Percentiles rank a stretch among this genome's conserved stretches.
Evolutionary conservation across 106 monocot species (phyloP).

Genomic region (Alisma plantagoaquatica): DNA sequence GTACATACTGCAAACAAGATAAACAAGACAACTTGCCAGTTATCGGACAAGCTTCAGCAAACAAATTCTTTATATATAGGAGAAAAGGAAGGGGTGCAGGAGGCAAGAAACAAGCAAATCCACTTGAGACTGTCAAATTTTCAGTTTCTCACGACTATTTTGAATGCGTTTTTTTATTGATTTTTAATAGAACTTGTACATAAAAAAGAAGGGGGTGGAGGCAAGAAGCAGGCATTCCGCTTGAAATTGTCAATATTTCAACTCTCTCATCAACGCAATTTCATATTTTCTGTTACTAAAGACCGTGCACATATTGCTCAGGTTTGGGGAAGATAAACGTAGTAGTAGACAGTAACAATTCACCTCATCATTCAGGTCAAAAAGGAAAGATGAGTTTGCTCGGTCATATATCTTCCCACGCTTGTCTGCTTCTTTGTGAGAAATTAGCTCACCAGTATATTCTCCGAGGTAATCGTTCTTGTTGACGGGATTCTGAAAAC

Average conservation of each 20-base stretch:
- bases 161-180: background rate
- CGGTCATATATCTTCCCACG: slow-evolving; percentile 99
- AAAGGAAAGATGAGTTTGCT: slow-evolving; percentile 95
- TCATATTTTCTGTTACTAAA: no score
- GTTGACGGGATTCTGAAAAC: slow-evolving; percentile 71
- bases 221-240: background rate
- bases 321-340: background rate
- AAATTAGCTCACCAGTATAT: slow-evolving; percentile 94
- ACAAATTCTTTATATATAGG: background rate
- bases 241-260: no score
- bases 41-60: background rate
- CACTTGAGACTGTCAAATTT: no score
- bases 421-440: slow-evolving; percentile 97
- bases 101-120: no score
- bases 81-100: background rate
- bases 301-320: background rate
- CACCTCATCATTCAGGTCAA: slow-evolving; percentile 98
- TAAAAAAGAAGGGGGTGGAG: background rate
- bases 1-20: slow-evolving; percentile 54
- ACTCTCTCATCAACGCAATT: no score
- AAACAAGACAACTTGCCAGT: background rate
- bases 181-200: background rate
- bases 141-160: background rate
- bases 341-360: background rate
- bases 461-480: slow-evolving; percentile 99